Evolutionary conservation across 2,329 filamentous ascomycete species (phyloP), one percentile per base, ranked within the genome.

Genomic region (Dothistroma septosporum): DNA sequence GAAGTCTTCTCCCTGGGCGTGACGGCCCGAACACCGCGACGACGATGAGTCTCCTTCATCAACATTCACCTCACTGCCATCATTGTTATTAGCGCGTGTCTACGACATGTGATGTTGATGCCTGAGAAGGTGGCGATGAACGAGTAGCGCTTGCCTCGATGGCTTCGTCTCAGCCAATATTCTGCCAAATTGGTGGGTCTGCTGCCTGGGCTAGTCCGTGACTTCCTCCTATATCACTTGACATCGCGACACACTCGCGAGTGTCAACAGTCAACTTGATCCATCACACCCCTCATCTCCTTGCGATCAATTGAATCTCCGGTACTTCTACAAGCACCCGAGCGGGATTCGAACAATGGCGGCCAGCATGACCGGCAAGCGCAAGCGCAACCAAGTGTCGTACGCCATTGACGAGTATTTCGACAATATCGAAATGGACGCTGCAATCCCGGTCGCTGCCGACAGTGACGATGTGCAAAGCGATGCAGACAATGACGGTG

Each of bases 341-440:
- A 4, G 8, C 37, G 4, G 37, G 12, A 44, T 19, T 7, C 3
- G 7, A 28, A 28, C 46, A 21, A 52, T 52, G 48, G 48, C 48
- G 28, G 12, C 48, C 9, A 37, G 21, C 14, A 22, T 56, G 19
- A 57, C 53, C 49, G 61, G 64, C 55, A 72, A 70, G 64, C 70
- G 70, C 57, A 72, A 72, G 68, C 63, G 70, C 53, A 58, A 64
- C 19, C 61, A 60, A 10, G 60, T 72, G 14, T 70, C 66, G 6
- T 72, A 73, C 56, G 55, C 58, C 22, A 61, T 64, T n/a, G 61
- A 67, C 22, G 59, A 68, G n/a, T 64, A 65, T 48, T 57, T 68
- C 44, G 65, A 65, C 35, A 53, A 60, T 14, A 49, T 60, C 7
- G 56, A 65, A 14, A 24, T 54, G 21, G 53, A 22, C 8, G 53